Base-by-base conservation (phyloP, 2,329 filamentous ascomycete genomes). In the Thelonectria blattea region DNA sequence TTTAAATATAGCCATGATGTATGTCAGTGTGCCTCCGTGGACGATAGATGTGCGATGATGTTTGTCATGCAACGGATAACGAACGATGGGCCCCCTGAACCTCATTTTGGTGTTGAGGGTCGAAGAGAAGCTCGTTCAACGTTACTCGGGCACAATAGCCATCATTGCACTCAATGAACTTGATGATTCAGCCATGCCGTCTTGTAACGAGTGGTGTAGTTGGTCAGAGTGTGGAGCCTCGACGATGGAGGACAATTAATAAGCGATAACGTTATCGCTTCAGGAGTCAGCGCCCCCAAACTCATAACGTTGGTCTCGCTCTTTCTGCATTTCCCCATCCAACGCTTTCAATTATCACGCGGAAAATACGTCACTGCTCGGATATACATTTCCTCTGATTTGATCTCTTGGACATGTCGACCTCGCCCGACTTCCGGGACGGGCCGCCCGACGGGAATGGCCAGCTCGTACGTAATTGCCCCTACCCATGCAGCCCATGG, bases 391-490 rank as follows among this genome's bases (percentile, higher is more conserved):
- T 14, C 3, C 3, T n/a, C 7, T 32, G 46, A 20, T 3, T n/a
- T 42, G 10, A 2, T 12, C 3, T 12, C 3, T n/a, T 7, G 14
- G 14, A 51, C 18, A 68, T 68, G 67, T 43, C 65, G 10, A 63
- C 65, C n/a, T 55, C 65, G 20, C 56, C 17, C 8, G 64, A 32
- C n/a, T 34, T 32, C 46, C 51, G 52, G 48, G 65, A 60, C 43
- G 51, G 11, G 34, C 34, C 12, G 34, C 12, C 32, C 39, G 34
- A 43, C 15, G 37, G 22, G 22, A 46, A 24, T 15, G 20, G 22
- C 30, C 43, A 55, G 20, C 20, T 55, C 34, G 52, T 55, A 41
- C 47, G 52, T 55, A 37, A 39, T 20, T 24, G 17, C 11, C 15
- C 12, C 17, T 17, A 39, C 41, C 46, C 51, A 39, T 45, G 41